Conservation (phyloP, 2,329 filamentous ascomycete species). For the Colletotrichum simmondsii region DNA sequence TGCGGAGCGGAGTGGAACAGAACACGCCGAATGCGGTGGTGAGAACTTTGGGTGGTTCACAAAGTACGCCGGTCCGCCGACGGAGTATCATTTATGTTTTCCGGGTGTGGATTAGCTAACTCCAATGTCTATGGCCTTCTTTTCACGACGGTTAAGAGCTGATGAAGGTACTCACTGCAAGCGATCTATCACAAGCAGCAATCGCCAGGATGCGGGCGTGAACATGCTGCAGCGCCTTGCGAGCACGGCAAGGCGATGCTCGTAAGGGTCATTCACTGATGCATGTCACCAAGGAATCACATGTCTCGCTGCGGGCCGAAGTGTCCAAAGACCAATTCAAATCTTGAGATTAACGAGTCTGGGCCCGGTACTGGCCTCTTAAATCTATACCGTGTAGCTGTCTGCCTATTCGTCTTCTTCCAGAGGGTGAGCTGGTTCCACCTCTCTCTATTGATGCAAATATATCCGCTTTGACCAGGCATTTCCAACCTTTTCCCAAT, state of each 20-base stretch:
- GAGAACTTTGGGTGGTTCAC: too few relatives aligned
- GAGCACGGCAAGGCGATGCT: neutral
- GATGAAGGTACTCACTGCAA: neutral
- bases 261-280: neutral
- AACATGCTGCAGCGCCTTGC: neutral
- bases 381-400: slow-evolving; percentile 2
- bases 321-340: neutral
- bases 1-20: too few relatives aligned
- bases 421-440: neutral
- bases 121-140: neutral
- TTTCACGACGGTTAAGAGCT: neutral
- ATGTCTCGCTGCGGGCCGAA: neutral
- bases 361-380: neutral
- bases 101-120: neutral
- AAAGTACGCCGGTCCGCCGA: neutral
- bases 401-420: slow-evolving; percentile 1
- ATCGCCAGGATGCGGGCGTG: neutral
- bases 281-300: neutral
- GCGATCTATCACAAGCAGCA: neutral
- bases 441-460: slow-evolving; percentile 17
- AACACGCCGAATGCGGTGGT: neutral
- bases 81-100: neutral
- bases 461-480: slow-evolving; percentile 5
- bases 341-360: neutral
- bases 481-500: neutral